These are phyloP conservation scores for Pythium folliculosum DNA, from an alignment of 352 stramenopile species.

Conservation along the genomic window DNA sequence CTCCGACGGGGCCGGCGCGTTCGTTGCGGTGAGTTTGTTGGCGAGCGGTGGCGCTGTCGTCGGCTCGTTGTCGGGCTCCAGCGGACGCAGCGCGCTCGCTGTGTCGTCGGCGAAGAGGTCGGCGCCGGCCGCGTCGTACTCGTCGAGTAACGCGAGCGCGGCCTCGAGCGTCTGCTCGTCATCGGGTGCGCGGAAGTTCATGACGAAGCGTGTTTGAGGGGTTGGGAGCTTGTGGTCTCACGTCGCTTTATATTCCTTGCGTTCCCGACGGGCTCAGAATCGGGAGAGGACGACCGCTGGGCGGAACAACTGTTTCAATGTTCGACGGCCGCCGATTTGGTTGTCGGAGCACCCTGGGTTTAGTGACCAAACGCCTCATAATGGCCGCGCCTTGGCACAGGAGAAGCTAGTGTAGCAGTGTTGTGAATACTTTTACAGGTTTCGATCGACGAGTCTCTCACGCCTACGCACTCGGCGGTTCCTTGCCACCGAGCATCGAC, in stretches of 20 bases:
- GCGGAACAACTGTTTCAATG: background rate
- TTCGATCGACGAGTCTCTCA: no score
- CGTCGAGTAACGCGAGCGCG: conserved; percentile 19
- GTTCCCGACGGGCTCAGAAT: no score
- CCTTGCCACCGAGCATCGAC: no score
- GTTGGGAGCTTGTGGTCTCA: no score
- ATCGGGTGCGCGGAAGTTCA: background rate
- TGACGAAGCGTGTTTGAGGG: no score
- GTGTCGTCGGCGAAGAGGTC: conserved; percentile 12
- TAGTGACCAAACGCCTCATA: conserved; percentile 16
- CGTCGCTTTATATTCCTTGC: no score
- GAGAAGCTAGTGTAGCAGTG: no score
- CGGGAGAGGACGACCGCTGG: background rate
- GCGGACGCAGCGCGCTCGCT: background rate
- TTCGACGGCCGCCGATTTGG: conserved; percentile 4
- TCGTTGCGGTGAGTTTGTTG: background rate
- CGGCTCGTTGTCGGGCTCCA: background rate
- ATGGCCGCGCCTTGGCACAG: no score
- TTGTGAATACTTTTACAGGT: no score
- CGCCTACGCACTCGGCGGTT: no score
- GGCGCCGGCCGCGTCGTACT: conserved; percentile 8
- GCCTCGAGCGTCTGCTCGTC: conserved; percentile 13
- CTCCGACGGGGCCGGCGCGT: background rate
- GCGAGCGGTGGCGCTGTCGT: background rate
- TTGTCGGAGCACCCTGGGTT: background rate